phyloP scores from a whole-genome alignment of 768 basidiomycete genomes.

The Neoboletus brunneissimus region DNA sequence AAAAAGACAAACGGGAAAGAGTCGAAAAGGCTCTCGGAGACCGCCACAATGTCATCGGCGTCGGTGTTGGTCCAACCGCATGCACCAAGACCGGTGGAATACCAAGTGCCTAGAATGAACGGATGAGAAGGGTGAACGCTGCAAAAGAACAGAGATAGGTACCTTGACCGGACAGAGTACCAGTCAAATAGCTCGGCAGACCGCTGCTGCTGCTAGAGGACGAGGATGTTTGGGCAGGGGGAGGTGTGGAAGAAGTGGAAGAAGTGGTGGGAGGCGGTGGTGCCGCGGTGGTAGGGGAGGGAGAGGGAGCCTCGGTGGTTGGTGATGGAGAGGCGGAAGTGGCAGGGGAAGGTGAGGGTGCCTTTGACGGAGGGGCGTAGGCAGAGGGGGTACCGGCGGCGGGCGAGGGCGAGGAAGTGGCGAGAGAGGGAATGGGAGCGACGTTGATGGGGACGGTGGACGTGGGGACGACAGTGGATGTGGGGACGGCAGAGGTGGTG shows the following conservation, averaged over 20 bases:
- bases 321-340: background rate
- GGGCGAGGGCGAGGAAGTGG: background rate
- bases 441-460: slow-evolving; percentile 21
- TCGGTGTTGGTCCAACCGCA: slow-evolving; percentile 37
- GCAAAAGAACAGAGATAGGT: background rate
- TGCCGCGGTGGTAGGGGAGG: background rate
- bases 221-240: slow-evolving; percentile 19
- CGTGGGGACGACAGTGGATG: background rate
- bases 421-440: slow-evolving; percentile 7
- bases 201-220: slow-evolving; percentile 8
- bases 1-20: slow-evolving; percentile 30
- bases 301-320: background rate
- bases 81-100: slow-evolving; percentile 37
- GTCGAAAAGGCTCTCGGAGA: slow-evolving; percentile 35
- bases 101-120: slow-evolving; percentile 32
- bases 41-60: slow-evolving; percentile 35
- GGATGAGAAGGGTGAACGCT: background rate
- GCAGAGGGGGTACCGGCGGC: background rate
- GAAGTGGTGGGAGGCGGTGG: slow-evolving; percentile 2
- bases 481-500: background rate
- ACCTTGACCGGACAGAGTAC: slow-evolving; percentile 52
- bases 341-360: background rate
- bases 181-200: slow-evolving; percentile 42
- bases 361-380: background rate
- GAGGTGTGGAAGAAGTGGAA: background rate